Base-by-base conservation (phyloP, 2,329 filamentous ascomycete genomes). In the Thelonectria olida region DNA sequence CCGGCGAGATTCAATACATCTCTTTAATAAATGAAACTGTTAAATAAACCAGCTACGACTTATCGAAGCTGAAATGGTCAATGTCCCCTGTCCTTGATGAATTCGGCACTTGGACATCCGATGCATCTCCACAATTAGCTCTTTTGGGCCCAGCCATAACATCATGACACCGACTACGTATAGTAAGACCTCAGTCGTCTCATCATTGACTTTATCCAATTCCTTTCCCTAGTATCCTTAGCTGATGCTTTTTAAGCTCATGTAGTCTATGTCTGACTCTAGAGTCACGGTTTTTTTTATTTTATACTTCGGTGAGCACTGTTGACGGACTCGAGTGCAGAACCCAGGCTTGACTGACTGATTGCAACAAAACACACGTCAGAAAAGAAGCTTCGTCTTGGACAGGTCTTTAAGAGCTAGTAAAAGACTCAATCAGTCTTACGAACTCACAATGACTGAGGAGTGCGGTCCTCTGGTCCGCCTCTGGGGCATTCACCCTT, bases 401-500 rank as follows among this genome's bases (percentile, higher is more conserved):
- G n/a, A n/a, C n/a, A n/a, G n/a, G n/a, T n/a, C n/a, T n/a, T n/a
- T n/a, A n/a, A n/a, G n/a, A n/a, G n/a, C n/a, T n/a, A n/a, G n/a
- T n/a, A n/a, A n/a, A n/a, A n/a, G n/a, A n/a, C n/a, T n/a, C n/a
- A n/a, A n/a, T n/a, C n/a, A n/a, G n/a, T n/a, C 12, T 27, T n/a
- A 13, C 12, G 36, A 28, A 7, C 12, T 48, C 27, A 65, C 47
- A 51, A 72, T 70, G 64, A 52, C 58, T 17, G 67, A 73, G 27
- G 64, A 68, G 41, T 71, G 68, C 15, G 83, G 84, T 1, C 84
- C 83, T 56, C 76, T 84, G 34, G 77, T 88, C 57, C 84, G 84
- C 34, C 81, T 87, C 54, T 81, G 82, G 78, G 85, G 86, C 52
- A 73, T 88, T 22, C 75, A 77, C 17, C 74, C 78, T 15, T 73